Base-by-base conservation (phyloP, 495 filamentous ascomycete genomes). In the Clohesyomyces aquaticus region DNA sequence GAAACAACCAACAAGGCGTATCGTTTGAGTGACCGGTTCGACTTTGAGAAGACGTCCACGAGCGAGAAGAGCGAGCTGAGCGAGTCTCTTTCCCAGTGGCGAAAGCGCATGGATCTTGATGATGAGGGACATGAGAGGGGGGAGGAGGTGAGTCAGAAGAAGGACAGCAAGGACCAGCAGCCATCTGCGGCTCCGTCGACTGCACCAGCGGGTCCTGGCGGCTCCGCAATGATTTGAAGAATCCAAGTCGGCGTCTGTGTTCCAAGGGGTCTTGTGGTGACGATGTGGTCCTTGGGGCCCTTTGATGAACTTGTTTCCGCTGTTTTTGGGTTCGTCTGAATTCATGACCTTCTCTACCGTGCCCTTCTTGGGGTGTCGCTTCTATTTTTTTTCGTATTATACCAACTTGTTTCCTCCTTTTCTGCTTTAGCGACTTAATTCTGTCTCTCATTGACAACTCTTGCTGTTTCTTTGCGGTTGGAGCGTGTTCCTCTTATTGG, bases 1-100 rank as follows among this genome's bases (percentile, higher is more conserved):
- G 93, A 98, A 75, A 88, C 88, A 47, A 96, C 91, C 42, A 96
- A 93, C 76, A 93, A 93, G 75, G 93, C 88, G 65, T 96, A 97
- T 72, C 87, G 93, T 16, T 78, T 96, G 46, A 93, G 89, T 73
- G 93, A 86, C 67, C 79, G 84, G 14, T 93, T 96, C 70, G 93
- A 96, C 71, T 88, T 94, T 63, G 93, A 96, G 63, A 79, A 83
- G 22, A 84, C 83, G 23, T 77, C 81, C 12, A 85, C 81, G 22
- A 61, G 62, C 21, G 66, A 67, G 60, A 68, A 72, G 56, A 61
- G 49, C 27, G 68, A 70, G 25, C 25, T 72, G 4, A 68, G 61
- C 25, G 70, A 72, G 32, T 59, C 55, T 19, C 55, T 76, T 27
- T 63, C 68, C 32, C 55, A 45, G 38, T 76, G 73, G 73, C 43